Evolutionary conservation across 345 rosid species (phyloP), one percentile per base, ranked within the genome.

Genomic region (Salix exigua): DNA sequence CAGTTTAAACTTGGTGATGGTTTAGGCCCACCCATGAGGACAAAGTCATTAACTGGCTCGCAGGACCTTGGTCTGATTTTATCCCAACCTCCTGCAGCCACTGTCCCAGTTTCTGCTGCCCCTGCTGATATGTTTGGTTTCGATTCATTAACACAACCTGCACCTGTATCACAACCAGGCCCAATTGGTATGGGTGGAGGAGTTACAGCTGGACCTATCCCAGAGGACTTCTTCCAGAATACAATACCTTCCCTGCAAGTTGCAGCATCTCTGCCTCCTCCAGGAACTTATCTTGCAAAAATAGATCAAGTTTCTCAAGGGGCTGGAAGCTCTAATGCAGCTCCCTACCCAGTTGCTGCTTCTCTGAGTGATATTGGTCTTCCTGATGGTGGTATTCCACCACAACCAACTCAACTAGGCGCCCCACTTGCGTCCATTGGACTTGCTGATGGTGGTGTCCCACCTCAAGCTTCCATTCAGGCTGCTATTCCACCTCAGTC

Each of bases 191-290:
- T 71, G 35, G 85, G 90, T 83, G 79, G 12, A 26, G 92, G 91
- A 69, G 82, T 79, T 77, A 67, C 90, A 69, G 86, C 91, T 71
- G 73, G 84, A 68, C 97, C 97, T 33, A 96, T 96, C 69, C 98
- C 99, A 4, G 99, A 93, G 83, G 98, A 96, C 83, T 96, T 96
- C 77, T 96, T 96, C 83, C 94, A 91, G 78, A 87, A 96, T 74
- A 96, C 99, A 69, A 85, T 92, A 72, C 91, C 98, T 17, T 96
- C 99, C 70, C 73, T 96, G 74, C 97, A 89, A 85, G 94, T 91
- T 79, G 99, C 93, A 60, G 89, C 94, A 77, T 72, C 92, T 17
- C 68, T 96, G 87, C 92, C 92, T 67, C 97, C 97, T 84, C 87
- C 95, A 79, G 99, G 99, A 62, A 93, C 94, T 66, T 92, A 83